phyloP scores from a whole-genome alignment of 345 rosid species.

The Barbarea vulgaris region DNA sequence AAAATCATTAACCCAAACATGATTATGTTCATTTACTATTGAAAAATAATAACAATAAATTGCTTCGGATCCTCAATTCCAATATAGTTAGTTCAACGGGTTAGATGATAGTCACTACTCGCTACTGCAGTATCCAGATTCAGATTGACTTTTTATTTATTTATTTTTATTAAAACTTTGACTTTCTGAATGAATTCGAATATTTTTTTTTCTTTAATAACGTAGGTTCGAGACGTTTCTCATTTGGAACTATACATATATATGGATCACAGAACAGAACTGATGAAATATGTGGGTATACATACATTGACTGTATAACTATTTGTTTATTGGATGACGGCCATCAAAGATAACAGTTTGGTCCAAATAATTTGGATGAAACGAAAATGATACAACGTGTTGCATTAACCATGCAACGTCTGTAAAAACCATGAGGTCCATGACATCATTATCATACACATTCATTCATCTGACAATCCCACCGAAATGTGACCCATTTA shows the following conservation, averaged over 20 bases:
- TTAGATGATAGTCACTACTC: not conserved
- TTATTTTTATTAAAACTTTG: not conserved
- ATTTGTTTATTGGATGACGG: constrained; percentile 28
- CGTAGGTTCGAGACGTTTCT: constrained; percentile 24
- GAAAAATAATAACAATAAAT: not conserved
- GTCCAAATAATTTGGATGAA: constrained; percentile 31
- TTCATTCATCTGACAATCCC: constrained; percentile 36
- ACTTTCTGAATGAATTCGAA: not conserved
- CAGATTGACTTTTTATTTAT: no score
- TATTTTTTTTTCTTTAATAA: not conserved
- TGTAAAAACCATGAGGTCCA: constrained; percentile 33
- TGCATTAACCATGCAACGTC: constrained; percentile 33
- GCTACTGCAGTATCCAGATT: not conserved
- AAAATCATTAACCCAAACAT: no score
- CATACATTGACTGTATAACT: constrained; percentile 11
- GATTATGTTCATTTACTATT: not conserved
- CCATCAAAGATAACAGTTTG: not conserved
- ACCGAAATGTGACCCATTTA: constrained; percentile 26
- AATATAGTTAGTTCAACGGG: not conserved
- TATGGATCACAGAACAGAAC: constrained; percentile 21
- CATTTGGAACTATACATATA: constrained; percentile 18
- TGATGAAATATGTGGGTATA: constrained; percentile 10
- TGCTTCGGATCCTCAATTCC: not conserved
- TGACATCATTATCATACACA: constrained; percentile 33
- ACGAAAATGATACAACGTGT: constrained; percentile 31